phyloP scores from a whole-genome alignment of 1,284 basidiomycete species.

The Tylopilus sp. region DNA sequence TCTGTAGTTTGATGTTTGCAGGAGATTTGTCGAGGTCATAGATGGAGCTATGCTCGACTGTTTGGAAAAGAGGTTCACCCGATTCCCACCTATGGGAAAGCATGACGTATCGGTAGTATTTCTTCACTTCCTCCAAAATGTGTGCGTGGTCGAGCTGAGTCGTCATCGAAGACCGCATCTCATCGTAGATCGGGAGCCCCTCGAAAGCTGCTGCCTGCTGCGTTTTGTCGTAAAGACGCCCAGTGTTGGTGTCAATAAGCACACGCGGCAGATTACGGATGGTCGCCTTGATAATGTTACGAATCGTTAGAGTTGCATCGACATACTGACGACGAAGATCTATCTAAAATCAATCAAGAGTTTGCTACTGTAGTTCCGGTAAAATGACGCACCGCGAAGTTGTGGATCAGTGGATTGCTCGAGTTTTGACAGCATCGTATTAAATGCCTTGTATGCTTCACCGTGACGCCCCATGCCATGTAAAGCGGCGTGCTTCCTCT shows the following conservation, averaged over 20 bases:
- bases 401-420: background rate
- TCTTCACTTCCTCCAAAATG: constrained; percentile 6
- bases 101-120: constrained; percentile 19
- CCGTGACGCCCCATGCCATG: background rate
- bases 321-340: background rate
- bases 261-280: constrained; percentile 2
- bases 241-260: constrained; percentile 2
- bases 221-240: background rate
- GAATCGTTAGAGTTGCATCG: background rate
- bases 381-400: background rate
- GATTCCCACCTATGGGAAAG: constrained; percentile 14
- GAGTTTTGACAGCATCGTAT: background rate
- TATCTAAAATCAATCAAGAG: background rate
- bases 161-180: constrained; percentile 14
- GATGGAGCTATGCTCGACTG: constrained; percentile 4
- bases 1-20: background rate
- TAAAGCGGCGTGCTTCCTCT: constrained; percentile 1
- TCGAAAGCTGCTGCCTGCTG: constrained; percentile 2
- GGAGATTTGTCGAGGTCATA: background rate
- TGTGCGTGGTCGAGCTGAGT: background rate
- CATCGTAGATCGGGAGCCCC: background rate
- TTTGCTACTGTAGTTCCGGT: no score
- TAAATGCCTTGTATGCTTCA: background rate
- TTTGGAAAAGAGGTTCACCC: constrained; percentile 7
- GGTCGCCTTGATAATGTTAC: background rate